Evolutionary conservation across 2,329 filamentous ascomycete genomes (phyloP).

Genomic region (Ophiostoma pallidulum): DNA sequence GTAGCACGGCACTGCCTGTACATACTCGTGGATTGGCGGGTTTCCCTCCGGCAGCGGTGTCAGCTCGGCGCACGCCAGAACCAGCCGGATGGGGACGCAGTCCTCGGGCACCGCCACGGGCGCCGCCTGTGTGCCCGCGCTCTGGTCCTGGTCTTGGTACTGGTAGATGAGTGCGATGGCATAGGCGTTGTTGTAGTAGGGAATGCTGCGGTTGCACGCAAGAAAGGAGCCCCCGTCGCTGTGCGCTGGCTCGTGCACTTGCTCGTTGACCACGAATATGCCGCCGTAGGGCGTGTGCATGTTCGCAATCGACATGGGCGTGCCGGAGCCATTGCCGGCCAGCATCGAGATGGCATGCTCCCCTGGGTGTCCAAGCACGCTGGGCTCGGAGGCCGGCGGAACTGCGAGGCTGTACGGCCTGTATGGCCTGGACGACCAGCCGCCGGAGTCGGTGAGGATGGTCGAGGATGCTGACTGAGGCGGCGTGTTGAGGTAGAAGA

Average conservation of each 20-base stretch:
- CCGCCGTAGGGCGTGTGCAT: conserved; percentile 27
- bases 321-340: conserved; percentile 17
- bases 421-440: conserved; percentile 10
- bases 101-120: conserved; percentile 25
- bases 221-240: conserved; percentile 27
- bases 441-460: conserved; percentile 31
- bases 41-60: conserved; percentile 25
- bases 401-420: conserved; percentile 31
- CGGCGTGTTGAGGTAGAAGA: conserved; percentile 40
- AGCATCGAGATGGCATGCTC: conserved; percentile 13
- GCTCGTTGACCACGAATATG: conserved; percentile 13
- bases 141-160: too few species aligned
- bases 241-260: too few species aligned
- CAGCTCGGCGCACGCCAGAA: conserved; percentile 35
- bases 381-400: conserved; percentile 16
- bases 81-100: conserved; percentile 33
- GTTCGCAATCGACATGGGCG: neutral
- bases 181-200: conserved; percentile 30
- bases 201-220: conserved; percentile 33
- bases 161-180: conserved; percentile 32
- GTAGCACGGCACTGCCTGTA: conserved; percentile 31
- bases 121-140: conserved; percentile 11
- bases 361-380: neutral
- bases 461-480: conserved; percentile 26
- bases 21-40: conserved; percentile 31